Evolutionary conservation across 352 stramenopile genomes (phyloP).

Genomic region (Phytophthora quininea): DNA sequence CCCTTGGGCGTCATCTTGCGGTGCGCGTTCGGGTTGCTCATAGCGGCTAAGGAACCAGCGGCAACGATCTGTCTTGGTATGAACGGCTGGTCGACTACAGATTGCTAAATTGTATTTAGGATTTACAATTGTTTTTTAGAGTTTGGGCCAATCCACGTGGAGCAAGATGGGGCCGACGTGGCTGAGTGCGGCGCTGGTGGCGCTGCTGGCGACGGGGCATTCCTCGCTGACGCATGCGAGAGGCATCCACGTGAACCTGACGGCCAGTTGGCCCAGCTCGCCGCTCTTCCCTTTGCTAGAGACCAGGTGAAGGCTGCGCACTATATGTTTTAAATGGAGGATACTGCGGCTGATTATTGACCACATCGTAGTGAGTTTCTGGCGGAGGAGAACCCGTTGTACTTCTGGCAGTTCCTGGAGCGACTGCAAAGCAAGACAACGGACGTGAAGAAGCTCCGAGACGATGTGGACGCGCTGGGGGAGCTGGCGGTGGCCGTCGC

Average conservation of each 20-base stretch:
- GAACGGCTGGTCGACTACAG: too few species aligned
- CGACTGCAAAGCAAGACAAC: constrained; percentile 38
- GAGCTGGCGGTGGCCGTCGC: constrained; percentile 58
- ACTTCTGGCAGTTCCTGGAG: constrained; percentile 82
- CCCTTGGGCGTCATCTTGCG: constrained; percentile 90
- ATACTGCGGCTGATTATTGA: constrained; percentile 2
- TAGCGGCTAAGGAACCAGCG: neutral
- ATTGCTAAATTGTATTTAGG: neutral
- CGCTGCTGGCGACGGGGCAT: constrained; percentile 26
- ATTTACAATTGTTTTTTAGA: neutral
- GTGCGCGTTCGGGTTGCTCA: constrained; percentile 67
- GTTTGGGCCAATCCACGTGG: constrained; percentile 1
- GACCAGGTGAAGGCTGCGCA: constrained; percentile 40
- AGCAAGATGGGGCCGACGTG: constrained; percentile 27
- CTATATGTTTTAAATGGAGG: too few species aligned
- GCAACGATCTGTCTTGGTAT: too few species aligned
- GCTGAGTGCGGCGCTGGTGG: constrained; percentile 20
- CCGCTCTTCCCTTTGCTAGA: constrained; percentile 61
- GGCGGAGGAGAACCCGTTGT: constrained; percentile 75
- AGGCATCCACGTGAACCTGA: constrained; percentile 59
- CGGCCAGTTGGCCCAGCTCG: constrained; percentile 66
- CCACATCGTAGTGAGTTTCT: constrained; percentile 66
- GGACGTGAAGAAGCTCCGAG: constrained; percentile 38
- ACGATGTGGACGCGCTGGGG: constrained; percentile 57
- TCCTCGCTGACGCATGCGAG: constrained; percentile 31